Percentiles rank a stretch among this genome's conserved stretches.
These are phyloP conservation scores for Leishmania martiniquensis DNA, from an alignment of 208 protist species.

Conservation along the genomic window DNA sequence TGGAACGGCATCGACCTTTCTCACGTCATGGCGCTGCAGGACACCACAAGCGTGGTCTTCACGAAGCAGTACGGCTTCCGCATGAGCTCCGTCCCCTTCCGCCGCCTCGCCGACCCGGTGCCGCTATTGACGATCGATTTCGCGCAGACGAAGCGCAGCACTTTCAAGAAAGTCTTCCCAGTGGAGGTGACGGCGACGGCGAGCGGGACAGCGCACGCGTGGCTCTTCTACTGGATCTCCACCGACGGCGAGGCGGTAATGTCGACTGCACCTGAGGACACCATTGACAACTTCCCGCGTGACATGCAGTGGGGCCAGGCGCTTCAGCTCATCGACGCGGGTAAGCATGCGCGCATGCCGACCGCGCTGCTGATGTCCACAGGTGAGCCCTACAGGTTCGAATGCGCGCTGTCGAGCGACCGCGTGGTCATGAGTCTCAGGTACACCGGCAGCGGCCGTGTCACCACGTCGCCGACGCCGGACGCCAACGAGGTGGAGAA, in stretches of 20 bases:
- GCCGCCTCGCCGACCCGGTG: slow-evolving; percentile 69
- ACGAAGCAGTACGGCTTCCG: slow-evolving; percentile 95
- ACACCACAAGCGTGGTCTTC: slow-evolving; percentile 92
- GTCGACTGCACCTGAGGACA: slow-evolving; percentile 87
- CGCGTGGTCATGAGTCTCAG: slow-evolving; percentile 72
- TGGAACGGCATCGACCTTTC: slow-evolving; percentile 88
- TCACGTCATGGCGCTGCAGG: slow-evolving; percentile 87
- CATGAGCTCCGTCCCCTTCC: slow-evolving; percentile 85
- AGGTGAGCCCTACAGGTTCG: slow-evolving; percentile 57
- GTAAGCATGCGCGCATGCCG: slow-evolving; percentile 49
- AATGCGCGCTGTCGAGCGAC: slow-evolving; percentile 65
- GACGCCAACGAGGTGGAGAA: slow-evolving; percentile 33
- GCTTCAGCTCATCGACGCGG: slow-evolving; percentile 85
- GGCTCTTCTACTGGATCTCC: slow-evolving; percentile 86
- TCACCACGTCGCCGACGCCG: not conserved
- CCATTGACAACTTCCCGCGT: slow-evolving; percentile 89
- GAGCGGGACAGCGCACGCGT: slow-evolving; percentile 74
- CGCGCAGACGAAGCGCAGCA: slow-evolving; percentile 33
- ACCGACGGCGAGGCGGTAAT: slow-evolving; percentile 56
- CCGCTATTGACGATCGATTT: slow-evolving; percentile 88
- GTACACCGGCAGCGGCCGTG: slow-evolving; percentile 14
- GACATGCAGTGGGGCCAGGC: slow-evolving; percentile 96
- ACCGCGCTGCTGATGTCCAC: slow-evolving; percentile 46
- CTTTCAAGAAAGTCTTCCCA: slow-evolving; percentile 37
- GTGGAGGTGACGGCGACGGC: slow-evolving; percentile 57